Base-by-base conservation (phyloP, 345 rosid species). In the Zanthoxylum bungeanum region DNA sequence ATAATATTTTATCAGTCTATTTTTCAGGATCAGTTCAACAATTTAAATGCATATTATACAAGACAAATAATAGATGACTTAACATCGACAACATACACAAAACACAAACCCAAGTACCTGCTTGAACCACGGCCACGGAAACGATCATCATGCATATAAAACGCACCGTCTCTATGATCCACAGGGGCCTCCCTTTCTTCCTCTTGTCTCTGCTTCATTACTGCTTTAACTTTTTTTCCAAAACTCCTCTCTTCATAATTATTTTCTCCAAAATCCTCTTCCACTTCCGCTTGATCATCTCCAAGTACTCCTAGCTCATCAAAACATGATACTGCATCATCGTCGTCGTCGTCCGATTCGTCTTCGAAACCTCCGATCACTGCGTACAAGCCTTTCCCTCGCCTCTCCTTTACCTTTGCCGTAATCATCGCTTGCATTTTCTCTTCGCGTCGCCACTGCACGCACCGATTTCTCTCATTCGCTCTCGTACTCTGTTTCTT, bases 141-240 rank as follows among this genome's bases (percentile, higher is more conserved):
- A 14, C 81, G 71, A 73, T 78, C 77, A 33, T 78, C 77, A 55
- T 78, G 81, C 72, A 69, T 69, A 12, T 56, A 78, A 64, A 78
- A 78, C 60, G 72, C 51, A 30, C 78, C 75, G 2, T 24, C 5
- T 60, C 27, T 64, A 10, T 63, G 81, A 58, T 47, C 68, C 17
- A n/a, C 34, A 31, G 42, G 24, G 40, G 69, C 66, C 37, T 73
- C 22, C 7, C 28, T 39, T 44, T 76, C 69, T 40, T 51, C 51
- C 60, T 67, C 66, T 24, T 59, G 42, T 42, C 50, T 33, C 60
- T 16, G 50, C 22, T 34, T 61, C 31, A 2, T 50, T 39, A 7
- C 53, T 24, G 11, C 50, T n/a, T 4, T 5, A 24, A 28, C 64
- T 44, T 55, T 59, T 9, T 3, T 55, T 14, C 30, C 57, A 14